These are phyloP conservation scores for Musa schizocarpa DNA, from an alignment of 176 grass and related monocot species.

Conservation along the genomic window DNA sequence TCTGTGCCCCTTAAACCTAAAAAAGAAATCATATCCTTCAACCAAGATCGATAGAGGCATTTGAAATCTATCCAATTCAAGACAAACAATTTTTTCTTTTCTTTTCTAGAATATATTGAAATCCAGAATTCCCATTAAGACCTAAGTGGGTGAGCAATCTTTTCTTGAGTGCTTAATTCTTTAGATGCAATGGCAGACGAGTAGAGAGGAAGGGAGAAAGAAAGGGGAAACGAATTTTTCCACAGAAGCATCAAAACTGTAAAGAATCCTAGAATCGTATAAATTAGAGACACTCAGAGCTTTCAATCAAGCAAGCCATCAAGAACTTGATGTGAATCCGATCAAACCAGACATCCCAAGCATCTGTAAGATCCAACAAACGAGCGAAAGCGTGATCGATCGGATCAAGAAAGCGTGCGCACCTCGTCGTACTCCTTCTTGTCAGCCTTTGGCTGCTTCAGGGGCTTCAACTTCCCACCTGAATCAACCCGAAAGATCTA, in stretches of 20 bases:
- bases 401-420: not conserved
- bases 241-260: too few species aligned
- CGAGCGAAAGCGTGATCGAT: not conserved
- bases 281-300: not conserved
- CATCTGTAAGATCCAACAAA: not conserved
- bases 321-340: not conserved
- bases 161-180: too few species aligned
- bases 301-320: not conserved
- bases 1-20: too few species aligned
- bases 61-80: too few species aligned
- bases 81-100: too few species aligned
- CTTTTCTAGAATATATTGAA: too few species aligned
- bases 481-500: not conserved
- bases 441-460: constrained; percentile 33
- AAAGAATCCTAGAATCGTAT: too few species aligned
- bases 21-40: too few species aligned
- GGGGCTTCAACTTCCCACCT: constrained; percentile 41
- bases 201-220: too few species aligned
- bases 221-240: not conserved
- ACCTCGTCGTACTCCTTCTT: constrained; percentile 46
- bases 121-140: too few species aligned
- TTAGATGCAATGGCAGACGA: not conserved
- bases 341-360: not conserved
- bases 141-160: not conserved
- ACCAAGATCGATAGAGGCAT: too few species aligned